Conservation (phyloP, 306 rosid genomes). For the Rubus parviflorus region DNA sequence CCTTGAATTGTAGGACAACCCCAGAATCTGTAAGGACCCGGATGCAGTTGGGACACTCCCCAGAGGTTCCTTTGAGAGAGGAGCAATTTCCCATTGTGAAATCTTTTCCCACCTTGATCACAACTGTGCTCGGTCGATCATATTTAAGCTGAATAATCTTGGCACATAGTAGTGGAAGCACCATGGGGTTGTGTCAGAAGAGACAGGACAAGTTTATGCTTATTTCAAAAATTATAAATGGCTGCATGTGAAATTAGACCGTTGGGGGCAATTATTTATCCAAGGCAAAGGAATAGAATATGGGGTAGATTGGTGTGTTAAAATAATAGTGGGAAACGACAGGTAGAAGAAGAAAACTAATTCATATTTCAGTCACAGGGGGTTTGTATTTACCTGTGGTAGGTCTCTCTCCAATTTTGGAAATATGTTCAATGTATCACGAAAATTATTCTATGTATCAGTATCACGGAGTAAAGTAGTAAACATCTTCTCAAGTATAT, state of each 20-base stretch:
- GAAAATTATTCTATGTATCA: constrained; percentile 24
- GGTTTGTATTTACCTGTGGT: constrained; percentile 19
- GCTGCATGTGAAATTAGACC: constrained; percentile 69
- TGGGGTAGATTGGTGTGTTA: constrained; percentile 36
- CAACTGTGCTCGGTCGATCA: not conserved
- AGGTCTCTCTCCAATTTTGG: not conserved
- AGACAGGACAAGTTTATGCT: constrained; percentile 10
- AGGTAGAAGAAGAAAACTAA: constrained; percentile 23
- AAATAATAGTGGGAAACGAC: constrained; percentile 30
- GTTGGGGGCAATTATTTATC: constrained; percentile 51
- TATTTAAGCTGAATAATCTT: constrained; percentile 22
- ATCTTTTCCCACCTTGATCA: not conserved
- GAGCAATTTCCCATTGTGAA: constrained; percentile 71
- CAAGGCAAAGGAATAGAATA: constrained; percentile 48
- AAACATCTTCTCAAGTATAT: not conserved
- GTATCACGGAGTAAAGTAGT: constrained; percentile 3
- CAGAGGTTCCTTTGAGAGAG: constrained; percentile 48
- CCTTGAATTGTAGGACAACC: constrained; percentile 48
- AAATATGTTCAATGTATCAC: constrained; percentile 21
- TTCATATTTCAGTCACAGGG: constrained; percentile 37
- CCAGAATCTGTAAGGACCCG: constrained; percentile 60
- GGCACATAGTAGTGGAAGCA: constrained; percentile 29
- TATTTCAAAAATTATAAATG: constrained; percentile 28
- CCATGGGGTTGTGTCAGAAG: constrained; percentile 31
- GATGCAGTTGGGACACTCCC: constrained; percentile 50